Base-by-base conservation (phyloP, 2,329 filamentous ascomycete species). In the Stemphylium vesicarium region DNA sequence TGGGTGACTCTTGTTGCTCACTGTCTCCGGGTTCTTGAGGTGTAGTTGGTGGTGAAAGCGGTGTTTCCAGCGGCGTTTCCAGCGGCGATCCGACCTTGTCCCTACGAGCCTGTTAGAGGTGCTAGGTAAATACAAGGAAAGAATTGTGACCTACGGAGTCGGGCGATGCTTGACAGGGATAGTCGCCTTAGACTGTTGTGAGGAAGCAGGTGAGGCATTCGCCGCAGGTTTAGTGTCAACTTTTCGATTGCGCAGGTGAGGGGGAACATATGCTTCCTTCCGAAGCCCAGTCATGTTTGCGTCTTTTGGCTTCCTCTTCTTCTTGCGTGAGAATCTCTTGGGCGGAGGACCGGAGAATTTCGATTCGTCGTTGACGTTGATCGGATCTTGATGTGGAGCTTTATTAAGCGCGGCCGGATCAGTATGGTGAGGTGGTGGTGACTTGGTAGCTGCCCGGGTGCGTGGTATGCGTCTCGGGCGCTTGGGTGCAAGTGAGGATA, bases 231-330 rank as follows among this genome's bases (percentile, higher is more conserved):
- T 33, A 9, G 32, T 39, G 42, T 35, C 40, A 26, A 46, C 24
- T 39, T 18, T 29, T 31, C 32, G 48, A 45, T 62, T 65, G 43
- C 68, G 69, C 35, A 68, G 5, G 41, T 72, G 69, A 9, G 68
- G 68, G 12, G 69, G 66, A 15, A 71, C 20, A n/a, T 57, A 69
- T 6, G 42, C 59, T 26, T 47, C 43, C 7, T 53, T 24, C 8
- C 43, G 46, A 9, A 33, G 24, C 4, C 9, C 11, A 35, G 37
- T 29, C 62, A 63, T 66, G 26, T 47, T 48, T 32, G 22, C 13
- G 24, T 45, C 26, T 18, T 41, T 42, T 10, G 15, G 10, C 1
- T 42, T 49, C 11, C 26, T 50, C 26, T 53, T 56, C 8, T 44
- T 39, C 3, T 24, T 61, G 44, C 22, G 45, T 11, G 9, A 15